Evolutionary conservation across 2,329 filamentous ascomycete genomes (phyloP).

Genomic region (Coniochaeta sp.): DNA sequence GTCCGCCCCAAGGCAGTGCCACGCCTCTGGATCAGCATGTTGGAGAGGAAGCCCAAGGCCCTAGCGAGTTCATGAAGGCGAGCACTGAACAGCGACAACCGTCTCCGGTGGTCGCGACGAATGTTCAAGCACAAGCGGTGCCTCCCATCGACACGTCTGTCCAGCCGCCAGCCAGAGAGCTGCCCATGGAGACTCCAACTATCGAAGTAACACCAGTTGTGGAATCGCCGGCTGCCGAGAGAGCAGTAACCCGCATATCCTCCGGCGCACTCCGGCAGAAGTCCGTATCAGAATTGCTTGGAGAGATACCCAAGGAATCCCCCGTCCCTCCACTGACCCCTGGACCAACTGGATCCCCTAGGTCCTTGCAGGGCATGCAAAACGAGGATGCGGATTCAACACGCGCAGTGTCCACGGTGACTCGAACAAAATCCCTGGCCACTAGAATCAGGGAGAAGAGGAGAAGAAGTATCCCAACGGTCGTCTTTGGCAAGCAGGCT

Average conservation of each 20-base stretch:
- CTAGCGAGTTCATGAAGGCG: background rate
- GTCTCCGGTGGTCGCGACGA: background rate
- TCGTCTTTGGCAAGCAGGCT: slow-evolving; percentile 68
- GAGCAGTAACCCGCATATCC: slow-evolving; percentile 63
- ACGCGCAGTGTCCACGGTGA: background rate
- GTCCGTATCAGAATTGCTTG: slow-evolving; percentile 66
- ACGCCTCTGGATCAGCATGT: background rate
- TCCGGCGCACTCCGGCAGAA: slow-evolving; percentile 66
- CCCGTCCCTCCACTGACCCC: background rate
- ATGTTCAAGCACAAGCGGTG: background rate
- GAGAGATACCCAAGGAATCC: slow-evolving; percentile 40
- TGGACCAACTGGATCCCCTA: background rate
- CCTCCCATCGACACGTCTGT: background rate
- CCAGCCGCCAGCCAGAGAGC: slow-evolving; percentile 4
- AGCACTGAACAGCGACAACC: background rate
- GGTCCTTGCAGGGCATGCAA: background rate
- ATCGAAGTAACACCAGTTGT: background rate
- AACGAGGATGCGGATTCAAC: background rate
- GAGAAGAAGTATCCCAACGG: slow-evolving; percentile 63
- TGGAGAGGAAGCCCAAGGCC: background rate
- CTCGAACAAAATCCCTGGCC: slow-evolving; percentile 14
- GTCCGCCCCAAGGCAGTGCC: background rate
- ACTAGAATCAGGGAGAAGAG: slow-evolving; percentile 46
- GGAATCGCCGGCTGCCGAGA: slow-evolving; percentile 22
- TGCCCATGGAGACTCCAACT: background rate